Conservation (phyloP, 2,329 filamentous ascomycete species). For the Ploettnerulaceae sp. region DNA sequence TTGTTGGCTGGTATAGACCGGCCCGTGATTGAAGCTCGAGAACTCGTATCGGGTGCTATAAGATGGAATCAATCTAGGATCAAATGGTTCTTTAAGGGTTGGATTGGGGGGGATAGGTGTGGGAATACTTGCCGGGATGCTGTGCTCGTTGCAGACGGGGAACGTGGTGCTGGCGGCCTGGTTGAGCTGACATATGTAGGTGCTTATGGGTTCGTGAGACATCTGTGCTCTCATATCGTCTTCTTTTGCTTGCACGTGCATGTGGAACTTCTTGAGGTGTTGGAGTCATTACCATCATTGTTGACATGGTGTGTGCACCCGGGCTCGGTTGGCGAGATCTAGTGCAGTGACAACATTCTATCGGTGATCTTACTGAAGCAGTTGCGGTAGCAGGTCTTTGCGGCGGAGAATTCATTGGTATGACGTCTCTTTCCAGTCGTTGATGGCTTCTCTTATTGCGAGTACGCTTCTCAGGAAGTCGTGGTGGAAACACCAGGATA, state of each 20-base stretch:
- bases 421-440: slow-evolving; percentile 65
- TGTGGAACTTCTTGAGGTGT: neutral
- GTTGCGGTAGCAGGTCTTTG: neutral
- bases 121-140: slow-evolving; percentile 73
- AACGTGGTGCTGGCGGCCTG: neutral
- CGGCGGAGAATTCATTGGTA: slow-evolving; percentile 37
- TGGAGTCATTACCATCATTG: neutral
- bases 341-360: slow-evolving; percentile 1
- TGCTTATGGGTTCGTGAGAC: slow-evolving; percentile 1
- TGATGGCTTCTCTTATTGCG: slow-evolving; percentile 31
- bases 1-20: neutral
- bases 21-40: neutral
- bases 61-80: slow-evolving; percentile 57
- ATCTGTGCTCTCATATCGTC: neutral
- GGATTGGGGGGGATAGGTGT: slow-evolving; percentile 38
- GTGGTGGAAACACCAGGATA: slow-evolving; percentile 8
- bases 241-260: neutral
- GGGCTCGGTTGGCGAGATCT: slow-evolving; percentile 1
- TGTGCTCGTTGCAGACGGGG: slow-evolving; percentile 69
- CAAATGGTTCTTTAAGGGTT: slow-evolving; percentile 48
- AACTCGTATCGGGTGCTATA: slow-evolving; percentile 14
- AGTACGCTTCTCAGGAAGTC: slow-evolving; percentile 3
- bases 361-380: neutral
- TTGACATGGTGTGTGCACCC: neutral
- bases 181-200: neutral